A percentile compares a stretch with the other conserved stretches of the same genome.
phyloP scores from a whole-genome alignment of 805 yeast genomes.

The Kazachstania martiniae region DNA sequence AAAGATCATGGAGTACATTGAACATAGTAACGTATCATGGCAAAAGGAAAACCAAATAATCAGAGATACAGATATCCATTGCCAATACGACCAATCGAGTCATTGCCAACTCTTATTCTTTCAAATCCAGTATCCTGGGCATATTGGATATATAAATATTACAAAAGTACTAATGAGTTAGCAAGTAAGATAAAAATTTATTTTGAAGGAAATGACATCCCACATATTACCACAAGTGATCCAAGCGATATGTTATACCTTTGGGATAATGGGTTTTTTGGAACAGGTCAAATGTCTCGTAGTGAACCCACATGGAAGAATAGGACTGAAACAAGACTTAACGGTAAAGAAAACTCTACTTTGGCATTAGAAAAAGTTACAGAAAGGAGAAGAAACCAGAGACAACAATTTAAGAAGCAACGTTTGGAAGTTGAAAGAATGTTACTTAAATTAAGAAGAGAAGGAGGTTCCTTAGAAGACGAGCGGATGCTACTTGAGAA shows the following conservation, averaged over 20 bases:
- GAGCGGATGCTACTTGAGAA: constrained; percentile 24
- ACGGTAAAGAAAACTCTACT: constrained; percentile 15
- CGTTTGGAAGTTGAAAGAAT: constrained; percentile 49
- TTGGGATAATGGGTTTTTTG: constrained; percentile 87
- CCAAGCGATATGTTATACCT: constrained; percentile 40
- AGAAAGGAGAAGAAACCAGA: constrained; percentile 53
- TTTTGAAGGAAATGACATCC: constrained; percentile 28
- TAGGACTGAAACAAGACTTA: constrained; percentile 49
- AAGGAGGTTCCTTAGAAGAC: constrained; percentile 24
- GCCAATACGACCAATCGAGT: constrained; percentile 39
- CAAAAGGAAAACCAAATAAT: constrained; percentile 23
- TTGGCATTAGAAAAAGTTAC: constrained; percentile 68
- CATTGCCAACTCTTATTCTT: constrained; percentile 42
- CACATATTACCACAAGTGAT: constrained; percentile 29
- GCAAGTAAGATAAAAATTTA: constrained; percentile 14
- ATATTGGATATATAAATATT: constrained; percentile 32
- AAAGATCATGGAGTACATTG: too few species aligned
- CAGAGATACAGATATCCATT: constrained; percentile 40
- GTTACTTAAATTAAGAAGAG: constrained; percentile 32
- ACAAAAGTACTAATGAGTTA: constrained; percentile 12
- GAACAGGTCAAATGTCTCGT: constrained; percentile 81
- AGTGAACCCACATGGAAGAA: constrained; percentile 86
- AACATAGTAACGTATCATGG: too few species aligned
- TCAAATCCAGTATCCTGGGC: constrained; percentile 64
- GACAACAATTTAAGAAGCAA: constrained; percentile 60